Evolutionary conservation across 176 grass and related monocot species (phyloP).

Genomic region (Juncus inflexus): DNA sequence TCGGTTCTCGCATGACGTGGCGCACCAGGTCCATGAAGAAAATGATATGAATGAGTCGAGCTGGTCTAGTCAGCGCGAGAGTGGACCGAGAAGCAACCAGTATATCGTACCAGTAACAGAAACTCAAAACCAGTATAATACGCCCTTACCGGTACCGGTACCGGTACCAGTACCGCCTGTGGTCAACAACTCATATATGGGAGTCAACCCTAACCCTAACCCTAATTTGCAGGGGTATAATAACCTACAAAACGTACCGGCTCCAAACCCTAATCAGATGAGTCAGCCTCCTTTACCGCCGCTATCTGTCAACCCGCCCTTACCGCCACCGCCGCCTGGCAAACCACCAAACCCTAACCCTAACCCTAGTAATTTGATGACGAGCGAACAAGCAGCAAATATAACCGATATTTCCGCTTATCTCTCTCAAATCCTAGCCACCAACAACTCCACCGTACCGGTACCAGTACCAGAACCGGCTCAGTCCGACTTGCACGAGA

Average conservation of each 20-base stretch:
- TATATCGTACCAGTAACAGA: background rate
- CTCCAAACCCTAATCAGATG: slow-evolving; percentile 1
- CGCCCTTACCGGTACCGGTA: background rate
- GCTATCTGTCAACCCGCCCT: background rate
- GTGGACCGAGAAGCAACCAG: slow-evolving; percentile 7
- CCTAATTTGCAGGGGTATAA: background rate
- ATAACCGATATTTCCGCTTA: slow-evolving; percentile 61
- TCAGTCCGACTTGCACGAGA: slow-evolving; percentile 29
- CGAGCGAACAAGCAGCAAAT: slow-evolving; percentile 50
- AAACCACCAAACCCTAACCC: background rate
- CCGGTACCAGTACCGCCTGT: slow-evolving; percentile 4
- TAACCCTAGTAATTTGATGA: slow-evolving; percentile 44
- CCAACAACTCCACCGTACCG: slow-evolving; percentile 35
- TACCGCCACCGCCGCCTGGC: background rate
- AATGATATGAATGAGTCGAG: slow-evolving; percentile 34
- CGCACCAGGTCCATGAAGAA: slow-evolving; percentile 34
- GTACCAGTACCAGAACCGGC: slow-evolving; percentile 28
- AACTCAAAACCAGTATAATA: slow-evolving; percentile 3
- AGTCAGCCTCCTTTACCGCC: background rate
- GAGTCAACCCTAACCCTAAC: slow-evolving; percentile 20
- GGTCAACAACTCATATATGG: slow-evolving; percentile 14
- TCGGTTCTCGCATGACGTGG: slow-evolving; percentile 69
- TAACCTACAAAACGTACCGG: background rate
- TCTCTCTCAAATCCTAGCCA: slow-evolving; percentile 65
- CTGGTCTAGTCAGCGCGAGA: slow-evolving; percentile 16